Evolutionary conservation across 148 eudicot species (phyloP).

Genomic region (Rhododendron simsii): DNA sequence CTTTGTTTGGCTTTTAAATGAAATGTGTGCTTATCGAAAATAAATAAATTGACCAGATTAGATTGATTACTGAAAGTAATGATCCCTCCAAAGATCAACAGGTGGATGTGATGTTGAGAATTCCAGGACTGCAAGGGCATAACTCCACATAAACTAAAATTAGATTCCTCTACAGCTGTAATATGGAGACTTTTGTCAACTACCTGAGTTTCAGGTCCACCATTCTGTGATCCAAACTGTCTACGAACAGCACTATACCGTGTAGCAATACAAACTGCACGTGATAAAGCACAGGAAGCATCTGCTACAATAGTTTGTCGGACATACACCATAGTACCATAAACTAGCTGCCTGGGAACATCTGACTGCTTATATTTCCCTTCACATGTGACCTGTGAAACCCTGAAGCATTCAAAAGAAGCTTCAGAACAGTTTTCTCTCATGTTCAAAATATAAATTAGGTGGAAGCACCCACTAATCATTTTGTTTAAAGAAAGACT

Average conservation of each 20-base stretch:
- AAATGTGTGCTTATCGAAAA: no score
- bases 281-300: constrained; percentile 83
- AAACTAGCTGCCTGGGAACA: constrained; percentile 86
- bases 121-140: background rate
- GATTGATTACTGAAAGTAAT: background rate
- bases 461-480: background rate
- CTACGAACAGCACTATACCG: constrained; percentile 96
- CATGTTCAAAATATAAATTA: background rate
- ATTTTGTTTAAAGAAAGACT: background rate
- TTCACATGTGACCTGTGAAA: constrained; percentile 83
- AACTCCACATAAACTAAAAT: background rate
- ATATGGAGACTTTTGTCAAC: background rate
- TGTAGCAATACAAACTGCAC: constrained; percentile 90
- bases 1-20: no score
- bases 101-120: background rate
- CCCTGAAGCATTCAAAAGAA: constrained; percentile 42
- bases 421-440: constrained; percentile 8
- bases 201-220: constrained; percentile 95
- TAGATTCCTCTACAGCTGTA: background rate
- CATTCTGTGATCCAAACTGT: constrained; percentile 84
- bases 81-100: background rate
- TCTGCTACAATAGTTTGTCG: constrained; percentile 80
- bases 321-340: constrained; percentile 95
- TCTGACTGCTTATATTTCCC: constrained; percentile 71
- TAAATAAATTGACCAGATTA: background rate